Base-by-base conservation (phyloP, 768 basidiomycete genomes). In the Leccinellum luteum region DNA sequence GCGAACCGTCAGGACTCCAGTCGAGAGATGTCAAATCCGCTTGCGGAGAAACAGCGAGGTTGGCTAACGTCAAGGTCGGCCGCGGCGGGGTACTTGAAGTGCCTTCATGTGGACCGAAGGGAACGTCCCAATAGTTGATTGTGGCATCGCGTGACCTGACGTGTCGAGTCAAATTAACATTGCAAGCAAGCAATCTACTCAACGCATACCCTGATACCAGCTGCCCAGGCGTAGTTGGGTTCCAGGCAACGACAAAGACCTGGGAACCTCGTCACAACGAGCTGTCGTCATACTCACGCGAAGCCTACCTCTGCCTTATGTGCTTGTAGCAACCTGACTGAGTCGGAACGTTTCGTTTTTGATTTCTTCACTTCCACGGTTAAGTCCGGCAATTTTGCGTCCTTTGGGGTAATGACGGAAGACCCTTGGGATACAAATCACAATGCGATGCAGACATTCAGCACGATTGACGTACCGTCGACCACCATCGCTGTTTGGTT, bases 161-260 rank as follows among this genome's bases (percentile, higher is more conserved):
- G 28, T 28, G 28, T 44, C 8, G 50, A 55, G 59, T 47, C 54
- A 55, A 54, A 52, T 50, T 47, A 51, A 34, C 34, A 47, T 38
- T 27, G 17, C 10, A 55, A 49, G 19, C 13, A 47, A 52, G 17
- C 21, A 10, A 34, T 17, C 23, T 27, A 51, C 28, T 56, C 34
- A 50, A 51, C 41, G 64, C 83, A 59, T 70, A 90, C 90, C 91
- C 91, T 28, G 90, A 85, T 21, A 88, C 88, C 17, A 93, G 72
- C n/a, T 85, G 65, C 38, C 81, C 77, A 30, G 75, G 76, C 32
- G 79, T 75, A 35, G 73, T 76, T 13, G 91, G 90, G 71, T 90
- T 92, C 79, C 89, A 93, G 4, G 86, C 82, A 55, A 89, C 89
- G 6, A 89, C 85, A 54, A 92, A 93, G 7, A 93, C 88, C 90